Percentiles rank a stretch among this genome's conserved stretches.
Evolutionary conservation across 2,329 filamentous ascomycete genomes (phyloP).

Genomic region (Neonectria coccinea): DNA sequence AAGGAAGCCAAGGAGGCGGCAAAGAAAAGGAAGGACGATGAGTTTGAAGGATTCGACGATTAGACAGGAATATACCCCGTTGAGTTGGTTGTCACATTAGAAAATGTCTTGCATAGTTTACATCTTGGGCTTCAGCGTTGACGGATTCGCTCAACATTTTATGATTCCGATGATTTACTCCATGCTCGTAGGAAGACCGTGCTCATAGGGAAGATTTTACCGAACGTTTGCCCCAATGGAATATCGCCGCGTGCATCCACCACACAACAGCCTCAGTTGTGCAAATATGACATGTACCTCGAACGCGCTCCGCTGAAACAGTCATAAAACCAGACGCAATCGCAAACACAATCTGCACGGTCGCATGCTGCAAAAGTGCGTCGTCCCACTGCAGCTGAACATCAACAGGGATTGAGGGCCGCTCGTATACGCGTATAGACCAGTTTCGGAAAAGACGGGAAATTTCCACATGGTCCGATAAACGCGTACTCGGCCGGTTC

Average conservation of each 20-base stretch:
- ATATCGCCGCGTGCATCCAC: neutral
- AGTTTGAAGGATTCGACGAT: constrained; percentile 71
- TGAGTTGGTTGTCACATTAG: constrained; percentile 13
- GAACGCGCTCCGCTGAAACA: neutral
- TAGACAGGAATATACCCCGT: constrained; percentile 48
- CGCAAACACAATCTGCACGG: neutral
- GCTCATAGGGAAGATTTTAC: neutral
- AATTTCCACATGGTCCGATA: neutral
- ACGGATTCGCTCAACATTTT: neutral
- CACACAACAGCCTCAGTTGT: neutral
- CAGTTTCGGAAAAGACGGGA: neutral
- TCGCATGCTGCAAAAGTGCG: neutral
- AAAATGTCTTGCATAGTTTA: neutral
- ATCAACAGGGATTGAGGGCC: neutral
- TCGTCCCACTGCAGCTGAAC: too few relatives aligned
- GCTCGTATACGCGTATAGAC: neutral
- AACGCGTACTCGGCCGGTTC: constrained; percentile 8
- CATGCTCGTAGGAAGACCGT: neutral
- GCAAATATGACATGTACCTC: neutral
- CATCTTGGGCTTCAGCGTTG: neutral
- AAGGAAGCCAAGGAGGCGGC: constrained; percentile 42
- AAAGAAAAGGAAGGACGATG: constrained; percentile 57
- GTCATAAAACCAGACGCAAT: too few relatives aligned
- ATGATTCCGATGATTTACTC: neutral
- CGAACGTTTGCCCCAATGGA: neutral